Base-by-base conservation (phyloP, 169 alveolate genomes). In the Plasmodium cynomolgi region DNA sequence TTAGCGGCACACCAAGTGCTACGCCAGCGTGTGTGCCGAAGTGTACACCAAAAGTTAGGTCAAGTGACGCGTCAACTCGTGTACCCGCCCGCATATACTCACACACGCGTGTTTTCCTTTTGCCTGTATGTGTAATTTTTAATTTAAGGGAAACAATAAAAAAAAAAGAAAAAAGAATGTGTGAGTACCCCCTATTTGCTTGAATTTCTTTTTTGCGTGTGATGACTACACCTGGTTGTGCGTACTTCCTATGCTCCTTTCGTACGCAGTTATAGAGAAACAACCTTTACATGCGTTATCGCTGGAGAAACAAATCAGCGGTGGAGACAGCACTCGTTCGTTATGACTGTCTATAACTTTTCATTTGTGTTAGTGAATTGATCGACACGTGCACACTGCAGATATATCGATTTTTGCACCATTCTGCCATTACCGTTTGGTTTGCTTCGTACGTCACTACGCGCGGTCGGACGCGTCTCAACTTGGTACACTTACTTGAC, bases 101-200 rank as follows among this genome's bases (percentile, higher is more conserved):
- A 44, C 62, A 39, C 71, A 56, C 85, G 71, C 47, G 56, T 82
- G 80, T 82, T 82, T 20, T 56, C 79, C 37, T 31, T 56, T 56
- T 82, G 75, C 20, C 34, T 82, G 11, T 82, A 50, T 29, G 90
- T 56, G 72, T 54, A 82, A 33, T 82, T 82, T 82, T 50, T 50
- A 82, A 50, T 11, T 50, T 23, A 82, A 54, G 75, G 34, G 15
- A n/a, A 62, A 62, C 9, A 62, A 62, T 0, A 62, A 62, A 62
- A 62, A 62, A 62, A 62, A 62, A 62, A 62, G 4, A 20, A 62
- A 20, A 62, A 20, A 62, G 3, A 20, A 20, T 26, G 29, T 62
- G 75, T 20, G 75, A 7, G 17, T 62, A 6, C 3, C 75, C 75
- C 37, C 37, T 7, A 20, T 62, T 62, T 62, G 5, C 75, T 3